Evolutionary conservation across 768 basidiomycete genomes (phyloP).

Genomic region (Collybia nuda): DNA sequence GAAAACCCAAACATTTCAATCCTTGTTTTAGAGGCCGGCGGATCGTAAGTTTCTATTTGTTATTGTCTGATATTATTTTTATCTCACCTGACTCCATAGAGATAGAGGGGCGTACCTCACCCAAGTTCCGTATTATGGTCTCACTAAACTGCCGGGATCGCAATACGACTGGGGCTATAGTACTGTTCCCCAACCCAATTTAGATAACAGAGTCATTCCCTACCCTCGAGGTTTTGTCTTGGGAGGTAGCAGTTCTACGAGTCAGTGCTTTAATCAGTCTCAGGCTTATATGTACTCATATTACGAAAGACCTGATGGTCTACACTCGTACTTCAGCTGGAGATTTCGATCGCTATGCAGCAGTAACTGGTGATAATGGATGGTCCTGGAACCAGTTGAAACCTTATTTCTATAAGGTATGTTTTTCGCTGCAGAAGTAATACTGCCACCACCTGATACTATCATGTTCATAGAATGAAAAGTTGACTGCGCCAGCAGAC

Average conservation of each 20-base stretch:
- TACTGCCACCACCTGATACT: neutral
- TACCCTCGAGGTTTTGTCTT: conserved; percentile 19
- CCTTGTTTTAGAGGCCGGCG: conserved; percentile 18
- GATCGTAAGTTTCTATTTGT: conserved; percentile 10
- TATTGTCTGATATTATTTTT: neutral
- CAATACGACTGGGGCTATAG: conserved; percentile 20
- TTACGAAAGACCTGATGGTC: neutral
- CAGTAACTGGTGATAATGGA: conserved; percentile 24
- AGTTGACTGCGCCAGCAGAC: conserved; percentile 26
- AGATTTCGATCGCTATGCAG: conserved; percentile 32
- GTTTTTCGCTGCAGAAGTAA: neutral
- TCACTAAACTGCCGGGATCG: conserved; percentile 10
- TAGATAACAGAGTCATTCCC: conserved; percentile 10
- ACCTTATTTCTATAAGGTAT: conserved; percentile 23
- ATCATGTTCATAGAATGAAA: conserved; percentile 23
- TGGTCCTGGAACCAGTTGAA: conserved; percentile 29
- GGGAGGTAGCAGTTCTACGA: conserved; percentile 17
- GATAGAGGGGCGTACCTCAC: conserved; percentile 12
- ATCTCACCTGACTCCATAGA: neutral
- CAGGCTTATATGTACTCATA: conserved; percentile 19
- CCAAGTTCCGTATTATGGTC: conserved; percentile 15
- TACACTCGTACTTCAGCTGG: conserved; percentile 32
- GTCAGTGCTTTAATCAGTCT: neutral
- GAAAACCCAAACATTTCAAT: conserved; percentile 15
- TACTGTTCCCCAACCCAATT: conserved; percentile 9